These are phyloP conservation scores for Stachybotrys chartarum DNA, from an alignment of 2,329 filamentous ascomycete species.

Conservation along the genomic window DNA sequence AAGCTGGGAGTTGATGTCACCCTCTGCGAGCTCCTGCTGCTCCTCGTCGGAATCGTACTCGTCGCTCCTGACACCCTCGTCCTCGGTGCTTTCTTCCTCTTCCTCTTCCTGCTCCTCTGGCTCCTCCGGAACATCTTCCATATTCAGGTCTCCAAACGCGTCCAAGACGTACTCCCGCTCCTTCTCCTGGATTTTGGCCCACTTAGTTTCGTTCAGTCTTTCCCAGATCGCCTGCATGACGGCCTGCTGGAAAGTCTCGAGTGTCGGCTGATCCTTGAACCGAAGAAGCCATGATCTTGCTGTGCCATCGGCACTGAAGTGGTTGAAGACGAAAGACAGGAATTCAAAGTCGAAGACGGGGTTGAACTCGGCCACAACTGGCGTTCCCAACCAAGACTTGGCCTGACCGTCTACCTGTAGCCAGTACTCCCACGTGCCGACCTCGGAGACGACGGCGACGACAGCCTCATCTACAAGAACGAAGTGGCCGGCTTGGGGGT, in stretches of 20 bases:
- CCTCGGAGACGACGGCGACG: conserved; percentile 73
- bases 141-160: conserved; percentile 87
- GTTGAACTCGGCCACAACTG: conserved; percentile 84
- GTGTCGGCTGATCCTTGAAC: conserved; percentile 74
- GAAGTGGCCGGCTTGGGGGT: conserved; percentile 82
- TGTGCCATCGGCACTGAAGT: conserved; percentile 80
- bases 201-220: conserved; percentile 88
- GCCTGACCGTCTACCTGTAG: conserved; percentile 72
- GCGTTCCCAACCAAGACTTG: conserved; percentile 79
- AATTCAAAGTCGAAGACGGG: conserved; percentile 99
- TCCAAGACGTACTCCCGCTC: conserved; percentile 93
- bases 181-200: conserved; percentile 85
- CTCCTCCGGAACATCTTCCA: conserved; percentile 64
- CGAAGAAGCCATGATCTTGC: conserved; percentile 94
- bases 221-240: conserved; percentile 97
- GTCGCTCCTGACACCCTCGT: conserved; percentile 62
- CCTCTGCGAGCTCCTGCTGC: conserved; percentile 63
- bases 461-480: conserved; percentile 70
- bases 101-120: conserved; percentile 44
- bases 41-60: conserved; percentile 66
- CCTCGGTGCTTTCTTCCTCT: conserved; percentile 50
- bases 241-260: conserved; percentile 87
- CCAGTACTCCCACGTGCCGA: conserved; percentile 94
- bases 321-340: conserved; percentile 98
- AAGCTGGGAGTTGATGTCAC: conserved; percentile 85